A percentile compares a stretch with the other conserved stretches of the same genome.
Conservation (phyloP, 495 filamentous ascomycete genomes). For the Usnea hakonensis region DNA sequence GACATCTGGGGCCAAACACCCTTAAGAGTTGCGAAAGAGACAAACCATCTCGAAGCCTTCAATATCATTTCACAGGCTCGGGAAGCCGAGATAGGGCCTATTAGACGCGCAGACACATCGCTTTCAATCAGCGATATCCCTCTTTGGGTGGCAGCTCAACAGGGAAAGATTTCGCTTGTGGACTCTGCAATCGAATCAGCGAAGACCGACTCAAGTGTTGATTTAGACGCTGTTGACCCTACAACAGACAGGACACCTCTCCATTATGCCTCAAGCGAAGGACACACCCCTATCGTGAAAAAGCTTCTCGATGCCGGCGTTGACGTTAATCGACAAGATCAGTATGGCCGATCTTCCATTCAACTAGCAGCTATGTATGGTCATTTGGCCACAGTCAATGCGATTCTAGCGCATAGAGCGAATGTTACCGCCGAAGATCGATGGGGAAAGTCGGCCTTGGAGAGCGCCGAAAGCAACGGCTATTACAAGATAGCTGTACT, state of each 20-base stretch:
- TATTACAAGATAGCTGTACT: slow-evolving; percentile 5
- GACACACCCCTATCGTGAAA: slow-evolving; percentile 18
- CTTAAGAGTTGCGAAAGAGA: slow-evolving; percentile 16
- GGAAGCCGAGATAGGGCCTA: slow-evolving; percentile 2
- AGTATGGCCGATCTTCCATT: not conserved
- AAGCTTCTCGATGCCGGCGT: slow-evolving; percentile 24
- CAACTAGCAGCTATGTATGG: not conserved
- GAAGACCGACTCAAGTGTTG: slow-evolving; percentile 7
- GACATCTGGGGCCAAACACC: slow-evolving; percentile 15
- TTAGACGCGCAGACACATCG: slow-evolving; percentile 6
- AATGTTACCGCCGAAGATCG: slow-evolving; percentile 20
- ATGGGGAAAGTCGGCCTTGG: slow-evolving; percentile 10
- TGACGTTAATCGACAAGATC: slow-evolving; percentile 19
- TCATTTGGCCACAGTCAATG: not conserved
- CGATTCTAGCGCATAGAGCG: slow-evolving; percentile 1
- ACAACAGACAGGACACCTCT: slow-evolving; percentile 11
- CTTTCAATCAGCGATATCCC: slow-evolving; percentile 6
- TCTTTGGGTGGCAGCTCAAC: slow-evolving; percentile 17
- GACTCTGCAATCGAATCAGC: slow-evolving; percentile 8
- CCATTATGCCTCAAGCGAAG: slow-evolving; percentile 12
- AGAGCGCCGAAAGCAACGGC: not conserved
- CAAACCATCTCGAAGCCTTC: slow-evolving; percentile 16
- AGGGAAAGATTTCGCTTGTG: slow-evolving; percentile 9
- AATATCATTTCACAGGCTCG: slow-evolving; percentile 6
- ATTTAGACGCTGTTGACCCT: slow-evolving; percentile 15